Percentiles rank a stretch among this genome's conserved stretches.
phyloP scores from a whole-genome alignment of 192 early-diverging fungal species.

The Coemansia sp. region DNA sequence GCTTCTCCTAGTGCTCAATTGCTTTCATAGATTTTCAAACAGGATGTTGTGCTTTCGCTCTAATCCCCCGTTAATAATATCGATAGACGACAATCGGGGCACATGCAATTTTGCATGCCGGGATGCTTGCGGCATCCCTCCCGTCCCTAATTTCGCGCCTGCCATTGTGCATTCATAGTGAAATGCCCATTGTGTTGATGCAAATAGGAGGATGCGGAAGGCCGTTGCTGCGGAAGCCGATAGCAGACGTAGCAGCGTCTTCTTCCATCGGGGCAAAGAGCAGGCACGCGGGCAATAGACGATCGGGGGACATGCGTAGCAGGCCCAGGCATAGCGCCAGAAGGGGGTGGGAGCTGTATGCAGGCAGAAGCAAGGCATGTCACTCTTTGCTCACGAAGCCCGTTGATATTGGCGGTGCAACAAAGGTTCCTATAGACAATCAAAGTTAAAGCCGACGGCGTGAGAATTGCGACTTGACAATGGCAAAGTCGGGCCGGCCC shows the following conservation, averaged over 20 bases:
- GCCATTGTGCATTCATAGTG: not conserved
- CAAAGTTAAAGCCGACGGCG: not conserved
- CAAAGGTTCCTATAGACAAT: not conserved
- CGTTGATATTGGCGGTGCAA: not conserved
- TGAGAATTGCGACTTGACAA: not conserved
- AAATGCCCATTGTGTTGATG: not conserved
- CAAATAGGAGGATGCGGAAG: not conserved
- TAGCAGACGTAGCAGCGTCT: not conserved
- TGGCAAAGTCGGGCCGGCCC: not conserved
- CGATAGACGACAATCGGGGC: not conserved
- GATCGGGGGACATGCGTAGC: not conserved
- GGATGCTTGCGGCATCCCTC: not conserved
- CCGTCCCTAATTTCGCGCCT: slow-evolving; percentile 1
- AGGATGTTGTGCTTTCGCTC: not conserved
- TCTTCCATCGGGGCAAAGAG: not conserved
- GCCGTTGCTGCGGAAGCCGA: not conserved
- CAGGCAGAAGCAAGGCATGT: not conserved
- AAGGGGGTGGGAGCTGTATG: not conserved
- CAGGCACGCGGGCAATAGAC: not conserved
- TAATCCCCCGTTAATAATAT: not conserved
- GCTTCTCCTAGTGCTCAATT: not conserved
- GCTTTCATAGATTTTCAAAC: not conserved
- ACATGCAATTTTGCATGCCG: not conserved
- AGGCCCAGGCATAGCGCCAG: not conserved
- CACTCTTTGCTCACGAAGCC: not conserved